These are phyloP conservation scores for Micromonas commoda DNA, from an alignment of 139 green algal genomes.

Conservation along the genomic window DNA sequence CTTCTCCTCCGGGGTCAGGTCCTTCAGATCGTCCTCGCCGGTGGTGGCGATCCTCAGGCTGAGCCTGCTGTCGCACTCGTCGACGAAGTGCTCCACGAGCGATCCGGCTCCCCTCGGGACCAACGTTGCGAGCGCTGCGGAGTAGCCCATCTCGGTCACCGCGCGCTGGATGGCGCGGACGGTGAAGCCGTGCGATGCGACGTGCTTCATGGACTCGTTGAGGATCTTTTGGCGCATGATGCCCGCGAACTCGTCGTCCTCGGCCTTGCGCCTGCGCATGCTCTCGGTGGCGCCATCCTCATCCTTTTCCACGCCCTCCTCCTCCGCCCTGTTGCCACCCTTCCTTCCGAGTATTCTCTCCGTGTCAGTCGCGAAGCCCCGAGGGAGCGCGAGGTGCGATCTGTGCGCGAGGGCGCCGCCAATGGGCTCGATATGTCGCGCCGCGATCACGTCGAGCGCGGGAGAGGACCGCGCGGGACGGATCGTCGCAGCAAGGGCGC, in stretches of 20 bases:
- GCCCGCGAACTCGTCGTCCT: background rate
- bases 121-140: background rate
- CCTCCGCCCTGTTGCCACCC: too few relatives aligned
- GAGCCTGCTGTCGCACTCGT: background rate
- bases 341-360: too few relatives aligned
- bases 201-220: background rate
- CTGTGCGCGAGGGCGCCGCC: too few relatives aligned
- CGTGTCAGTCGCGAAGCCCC: too few relatives aligned
- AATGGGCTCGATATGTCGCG: too few relatives aligned
- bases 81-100: constrained; percentile 11
- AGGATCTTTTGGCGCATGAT: background rate
- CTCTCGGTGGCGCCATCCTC: background rate
- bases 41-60: background rate
- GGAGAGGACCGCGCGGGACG: too few relatives aligned
- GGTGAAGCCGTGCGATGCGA: background rate
- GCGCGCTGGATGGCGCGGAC: background rate
- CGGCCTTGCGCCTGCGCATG: too few relatives aligned
- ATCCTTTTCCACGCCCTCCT: too few relatives aligned
- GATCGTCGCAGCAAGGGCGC: too few relatives aligned
- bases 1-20: background rate
- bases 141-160: background rate
- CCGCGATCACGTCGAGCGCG: too few relatives aligned
- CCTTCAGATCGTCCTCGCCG: background rate
- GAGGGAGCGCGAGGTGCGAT: too few relatives aligned
- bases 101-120: background rate